These are phyloP conservation scores for Polyporus arcularius DNA, from an alignment of 768 basidiomycete genomes.

Conservation along the genomic window DNA sequence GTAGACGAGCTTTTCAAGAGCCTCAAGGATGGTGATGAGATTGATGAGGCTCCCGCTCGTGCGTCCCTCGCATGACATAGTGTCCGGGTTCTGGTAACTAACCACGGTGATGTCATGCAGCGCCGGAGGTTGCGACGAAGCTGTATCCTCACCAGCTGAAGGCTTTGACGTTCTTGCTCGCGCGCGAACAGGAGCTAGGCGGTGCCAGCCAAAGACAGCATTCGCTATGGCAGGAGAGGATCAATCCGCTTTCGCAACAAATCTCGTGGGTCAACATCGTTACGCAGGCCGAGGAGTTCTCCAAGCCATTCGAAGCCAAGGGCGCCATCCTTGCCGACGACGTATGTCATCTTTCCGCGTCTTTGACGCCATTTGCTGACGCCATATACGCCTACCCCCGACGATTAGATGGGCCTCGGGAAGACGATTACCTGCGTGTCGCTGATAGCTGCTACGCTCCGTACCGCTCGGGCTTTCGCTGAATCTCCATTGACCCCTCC, in stretches of 20 bases:
- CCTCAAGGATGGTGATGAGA: slow-evolving; percentile 83
- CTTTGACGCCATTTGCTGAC: slow-evolving; percentile 1
- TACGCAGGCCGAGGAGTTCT: slow-evolving; percentile 72
- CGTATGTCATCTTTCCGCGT: slow-evolving; percentile 49
- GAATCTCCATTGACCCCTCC: slow-evolving; percentile 50
- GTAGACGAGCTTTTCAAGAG: slow-evolving; percentile 93
- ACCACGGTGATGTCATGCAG: slow-evolving; percentile 36
- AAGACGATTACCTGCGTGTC: slow-evolving; percentile 97
- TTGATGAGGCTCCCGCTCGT: slow-evolving; percentile 86
- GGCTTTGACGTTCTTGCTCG: slow-evolving; percentile 91
- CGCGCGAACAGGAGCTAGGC: slow-evolving; percentile 72
- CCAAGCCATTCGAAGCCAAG: slow-evolving; percentile 72
- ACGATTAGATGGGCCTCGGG: slow-evolving; percentile 96
- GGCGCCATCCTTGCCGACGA: slow-evolving; percentile 96
- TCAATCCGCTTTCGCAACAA: slow-evolving; percentile 48
- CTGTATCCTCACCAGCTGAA: slow-evolving; percentile 99
- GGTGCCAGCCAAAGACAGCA: slow-evolving; percentile 61
- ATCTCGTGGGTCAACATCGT: slow-evolving; percentile 81
- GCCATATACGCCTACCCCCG: slow-evolving; percentile 15
- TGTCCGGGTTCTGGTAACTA: neutral
- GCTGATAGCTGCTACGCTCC: slow-evolving; percentile 84
- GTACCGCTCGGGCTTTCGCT: slow-evolving; percentile 68
- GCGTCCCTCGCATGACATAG: slow-evolving; percentile 32
- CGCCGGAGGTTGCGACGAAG: slow-evolving; percentile 72
- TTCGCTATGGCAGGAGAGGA: slow-evolving; percentile 68